These are phyloP conservation scores for Stachybotrys elegans DNA, from an alignment of 2,329 filamentous ascomycete species.

Conservation along the genomic window DNA sequence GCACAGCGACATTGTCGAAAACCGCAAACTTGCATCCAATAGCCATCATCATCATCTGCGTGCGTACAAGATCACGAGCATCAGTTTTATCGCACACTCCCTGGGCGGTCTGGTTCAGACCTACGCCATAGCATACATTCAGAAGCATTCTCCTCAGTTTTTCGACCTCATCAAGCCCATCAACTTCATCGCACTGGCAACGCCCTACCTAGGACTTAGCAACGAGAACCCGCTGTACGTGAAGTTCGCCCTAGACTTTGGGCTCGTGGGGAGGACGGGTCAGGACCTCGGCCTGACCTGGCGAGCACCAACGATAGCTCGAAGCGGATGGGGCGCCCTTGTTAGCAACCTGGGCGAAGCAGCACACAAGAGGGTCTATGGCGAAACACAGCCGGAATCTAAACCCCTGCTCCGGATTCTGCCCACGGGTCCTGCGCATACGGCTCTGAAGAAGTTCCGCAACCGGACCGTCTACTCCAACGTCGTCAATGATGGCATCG, in stretches of 20 bases:
- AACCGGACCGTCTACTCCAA: conserved; percentile 94
- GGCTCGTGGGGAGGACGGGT: conserved; percentile 89
- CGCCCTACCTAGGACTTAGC: conserved; percentile 84
- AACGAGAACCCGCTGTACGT: conserved; percentile 98
- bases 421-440: conserved; percentile 85
- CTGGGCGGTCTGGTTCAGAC: conserved; percentile 86
- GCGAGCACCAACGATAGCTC: conserved; percentile 79
- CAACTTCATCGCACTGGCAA: conserved; percentile 85
- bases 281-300: conserved; percentile 94
- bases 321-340: conserved; percentile 83
- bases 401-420: conserved; percentile 87
- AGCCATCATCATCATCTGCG: conserved; percentile 38
- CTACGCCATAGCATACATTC: conserved; percentile 92
- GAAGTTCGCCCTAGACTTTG: conserved; percentile 94
- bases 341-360: conserved; percentile 68
- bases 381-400: conserved; percentile 59
- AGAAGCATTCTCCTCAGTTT: conserved; percentile 90
- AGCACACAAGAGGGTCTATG: conserved; percentile 22
- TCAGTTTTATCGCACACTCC: conserved; percentile 91
- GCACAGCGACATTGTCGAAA: conserved; percentile 55
- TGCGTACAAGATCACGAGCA: conserved; percentile 82
- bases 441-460: conserved; percentile 78
- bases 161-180: conserved; percentile 81
- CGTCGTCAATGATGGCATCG: conserved; percentile 95
- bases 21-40: conserved; percentile 50